Base-by-base conservation (phyloP, 805 yeast species). In the Scheffersomyces amazonensis region DNA sequence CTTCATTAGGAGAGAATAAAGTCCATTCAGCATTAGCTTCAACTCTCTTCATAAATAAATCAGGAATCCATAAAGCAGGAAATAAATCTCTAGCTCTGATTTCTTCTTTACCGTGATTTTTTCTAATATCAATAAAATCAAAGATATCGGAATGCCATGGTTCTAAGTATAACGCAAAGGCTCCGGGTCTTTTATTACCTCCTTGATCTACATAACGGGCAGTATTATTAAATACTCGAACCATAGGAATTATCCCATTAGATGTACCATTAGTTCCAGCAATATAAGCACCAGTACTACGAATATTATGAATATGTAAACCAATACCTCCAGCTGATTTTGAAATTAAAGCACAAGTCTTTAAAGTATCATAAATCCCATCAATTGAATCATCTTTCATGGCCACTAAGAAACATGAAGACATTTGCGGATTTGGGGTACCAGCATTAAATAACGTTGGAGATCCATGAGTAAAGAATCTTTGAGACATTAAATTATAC, bases 161-260 rank as follows among this genome's bases (percentile, higher is more conserved):
- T 59, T 77, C 83, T 36, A 76, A 54, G 57, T 77, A 77, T 37
- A 77, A 58, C 16, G 82, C 82, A 57, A 77, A 75, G 11, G 82
- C 82, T 53, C 83, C 83, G 12, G 83, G 83, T 58, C 83, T 64
- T 61, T 77, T 77, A 60, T 77, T 77, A 49, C 83, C 83, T 55
- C 83, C 83, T 59, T 77, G 83, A 52, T 77, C 83, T 31, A 77
- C 83, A 50, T 77, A 77, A 55, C 81, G 68, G 25, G 83, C 83
- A 28, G 83, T 76, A 54, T 75, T 76, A 60, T 77, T 77, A 64
- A 77, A 77, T 18, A 77, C 83, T 54, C 81, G 69, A 30, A 77
- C 71, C 83, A 77, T 77, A 29, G 83, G 83, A 44, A 77, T 75
- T 36, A 77, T 69, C 45, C 83, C 83, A 53, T 75, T 77, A 28